These are phyloP conservation scores for Backusella tuberculispora DNA, from an alignment of 192 early-diverging fungal genomes.

Conservation along the genomic window DNA sequence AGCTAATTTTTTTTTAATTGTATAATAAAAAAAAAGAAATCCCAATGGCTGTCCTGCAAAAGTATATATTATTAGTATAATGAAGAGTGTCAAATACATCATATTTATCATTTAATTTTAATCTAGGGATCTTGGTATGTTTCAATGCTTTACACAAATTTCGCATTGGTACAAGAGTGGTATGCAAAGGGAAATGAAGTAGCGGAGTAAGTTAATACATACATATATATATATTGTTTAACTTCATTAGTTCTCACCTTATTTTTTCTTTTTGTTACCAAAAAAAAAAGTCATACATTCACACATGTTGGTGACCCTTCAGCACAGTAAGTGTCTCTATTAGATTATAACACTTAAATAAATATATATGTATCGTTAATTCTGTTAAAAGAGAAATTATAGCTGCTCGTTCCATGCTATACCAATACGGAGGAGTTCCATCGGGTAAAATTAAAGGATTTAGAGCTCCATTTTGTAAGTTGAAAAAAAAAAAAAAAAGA, in stretches of 20 bases:
- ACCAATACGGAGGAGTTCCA: constrained; percentile 62
- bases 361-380: not conserved
- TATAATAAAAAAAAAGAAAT: constrained; percentile 35
- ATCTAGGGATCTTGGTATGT: constrained; percentile 60
- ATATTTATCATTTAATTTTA: not conserved
- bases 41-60: constrained; percentile 45
- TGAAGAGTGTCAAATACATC: not conserved
- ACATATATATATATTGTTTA: not conserved
- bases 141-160: constrained; percentile 65
- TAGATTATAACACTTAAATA: not conserved
- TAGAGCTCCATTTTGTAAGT: constrained; percentile 61
- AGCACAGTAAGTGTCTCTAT: constrained; percentile 32
- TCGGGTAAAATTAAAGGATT: constrained; percentile 60
- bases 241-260: not conserved
- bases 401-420: constrained; percentile 44
- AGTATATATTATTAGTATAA: constrained; percentile 19
- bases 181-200: constrained; percentile 68
- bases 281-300: constrained; percentile 35
- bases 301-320: constrained; percentile 41
- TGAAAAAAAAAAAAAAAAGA: not conserved
- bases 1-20: not conserved
- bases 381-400: constrained; percentile 41
- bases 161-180: constrained; percentile 56
- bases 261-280: not conserved
- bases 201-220: constrained; percentile 44